Conservation (phyloP, 2,329 filamentous ascomycete genomes). For the Trichoderma breve region DNA sequence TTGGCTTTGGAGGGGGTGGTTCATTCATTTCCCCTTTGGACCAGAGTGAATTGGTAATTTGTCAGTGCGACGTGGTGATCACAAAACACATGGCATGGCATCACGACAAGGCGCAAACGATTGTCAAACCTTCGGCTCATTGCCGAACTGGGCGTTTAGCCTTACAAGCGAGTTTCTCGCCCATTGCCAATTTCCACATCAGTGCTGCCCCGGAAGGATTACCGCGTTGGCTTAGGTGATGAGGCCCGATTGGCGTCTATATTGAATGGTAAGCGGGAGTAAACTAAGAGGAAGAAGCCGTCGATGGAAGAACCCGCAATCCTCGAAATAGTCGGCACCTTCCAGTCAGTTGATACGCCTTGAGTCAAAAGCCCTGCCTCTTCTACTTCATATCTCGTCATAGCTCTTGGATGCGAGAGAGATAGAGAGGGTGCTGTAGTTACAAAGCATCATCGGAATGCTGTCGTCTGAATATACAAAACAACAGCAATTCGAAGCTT, state of each 20-base stretch:
- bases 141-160: background rate
- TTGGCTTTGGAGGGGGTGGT: background rate
- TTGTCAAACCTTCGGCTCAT: slow-evolving; percentile 2
- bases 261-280: background rate
- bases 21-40: background rate
- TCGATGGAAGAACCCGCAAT: background rate
- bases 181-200: background rate
- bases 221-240: background rate
- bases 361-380: background rate
- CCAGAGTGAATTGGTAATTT: background rate
- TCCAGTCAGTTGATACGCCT: background rate
- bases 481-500: background rate
- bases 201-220: background rate
- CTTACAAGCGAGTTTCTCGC: background rate
- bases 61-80: background rate
- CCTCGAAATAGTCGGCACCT: background rate
- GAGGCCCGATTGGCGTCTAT: background rate
- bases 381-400: background rate
- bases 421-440: no score
- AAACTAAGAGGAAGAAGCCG: background rate
- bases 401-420: background rate
- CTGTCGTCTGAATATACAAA: background rate
- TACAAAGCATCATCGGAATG: background rate
- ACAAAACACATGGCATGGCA: background rate
- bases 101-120: background rate